Evolutionary conservation across 1,284 basidiomycete species (phyloP), one percentile per base, ranked within the genome.

Genomic region (Agaricales sp.): DNA sequence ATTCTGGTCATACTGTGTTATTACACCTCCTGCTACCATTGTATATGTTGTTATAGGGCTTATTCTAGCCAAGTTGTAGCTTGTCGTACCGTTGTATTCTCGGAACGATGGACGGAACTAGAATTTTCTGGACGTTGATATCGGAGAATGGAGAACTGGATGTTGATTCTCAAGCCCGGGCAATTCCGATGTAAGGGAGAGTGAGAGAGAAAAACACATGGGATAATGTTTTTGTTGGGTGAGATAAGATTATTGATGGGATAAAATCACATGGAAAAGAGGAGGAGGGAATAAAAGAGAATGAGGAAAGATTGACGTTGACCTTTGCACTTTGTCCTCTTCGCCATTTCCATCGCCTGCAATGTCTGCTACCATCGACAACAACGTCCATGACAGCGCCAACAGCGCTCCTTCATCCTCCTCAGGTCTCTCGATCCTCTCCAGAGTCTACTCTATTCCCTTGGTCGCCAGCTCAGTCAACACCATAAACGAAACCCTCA

Each of bases 1-100:
- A 47, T 90, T 89, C 62, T 89, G 87, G 87, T 72, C 80, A 2
- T 90, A 89, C 57, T 87, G 83, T 59, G 67, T 91, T 20, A 69
- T 92, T 49, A 92, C 91, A 0, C 89, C 92, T 2, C 87, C 87
- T 1, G 71, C 84, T 24, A 89, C 82, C 45, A 80, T 92, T 51
- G 59, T 75, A 16, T 86, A 82, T 59, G 84, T 92, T 44, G 75
- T 92, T 45, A 60, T 90, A 14, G 88, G 87, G 0, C 64, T 92
- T 45, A 50, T 80, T 39, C 59, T 86, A 13, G 68, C 79, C 1
- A 77, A 76, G 55, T 55, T 75, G 24, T 75, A 56, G 54, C n/a
- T n/a, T 35, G 11, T 35, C 30, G 30, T 35, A n/a, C n/a, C 30
- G 30, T 8, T 35, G 30, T 35, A 35, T 35, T 8, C 30, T 35